phyloP scores from a whole-genome alignment of 2,329 filamentous ascomycete species.

The Aureobasidium sp. region DNA sequence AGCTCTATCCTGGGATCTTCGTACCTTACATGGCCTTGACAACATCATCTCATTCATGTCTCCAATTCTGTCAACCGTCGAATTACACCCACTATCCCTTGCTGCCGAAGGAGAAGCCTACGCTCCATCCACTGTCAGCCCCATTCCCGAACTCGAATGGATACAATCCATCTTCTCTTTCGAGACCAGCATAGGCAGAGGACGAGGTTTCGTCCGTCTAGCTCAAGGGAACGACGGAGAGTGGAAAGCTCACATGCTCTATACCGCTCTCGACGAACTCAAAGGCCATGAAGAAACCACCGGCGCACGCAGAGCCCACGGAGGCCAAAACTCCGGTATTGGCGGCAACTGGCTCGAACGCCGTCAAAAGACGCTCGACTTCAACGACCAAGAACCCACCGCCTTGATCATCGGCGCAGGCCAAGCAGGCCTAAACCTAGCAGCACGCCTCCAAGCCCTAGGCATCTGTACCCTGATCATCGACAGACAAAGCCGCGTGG shows the following conservation, averaged over 20 bases:
- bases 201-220: constrained; percentile 51
- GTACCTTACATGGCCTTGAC: constrained; percentile 41
- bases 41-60: constrained; percentile 38
- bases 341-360: constrained; percentile 45
- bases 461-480: constrained; percentile 32
- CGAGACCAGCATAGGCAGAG: constrained; percentile 48
- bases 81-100: constrained; percentile 36
- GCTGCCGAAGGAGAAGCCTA: constrained; percentile 38
- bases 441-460: constrained; percentile 35
- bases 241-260: constrained; percentile 61
- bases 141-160: constrained; percentile 50
- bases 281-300: constrained; percentile 48
- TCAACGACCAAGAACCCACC: constrained; percentile 41
- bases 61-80: constrained; percentile 32
- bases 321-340: constrained; percentile 58
- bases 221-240: constrained; percentile 22
- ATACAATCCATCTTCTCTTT: constrained; percentile 52
- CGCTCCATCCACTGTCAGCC: constrained; percentile 35
- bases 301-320: constrained; percentile 44
- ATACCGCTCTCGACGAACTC: constrained; percentile 52
- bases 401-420: constrained; percentile 50
- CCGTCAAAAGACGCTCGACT: constrained; percentile 28
- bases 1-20: constrained; percentile 50
- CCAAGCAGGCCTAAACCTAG: constrained; percentile 27
- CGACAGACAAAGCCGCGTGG: constrained; percentile 31